phyloP scores from a whole-genome alignment of 202 grass and related monocot genomes.

The Bolboschoenoplectus hybrid region DNA sequence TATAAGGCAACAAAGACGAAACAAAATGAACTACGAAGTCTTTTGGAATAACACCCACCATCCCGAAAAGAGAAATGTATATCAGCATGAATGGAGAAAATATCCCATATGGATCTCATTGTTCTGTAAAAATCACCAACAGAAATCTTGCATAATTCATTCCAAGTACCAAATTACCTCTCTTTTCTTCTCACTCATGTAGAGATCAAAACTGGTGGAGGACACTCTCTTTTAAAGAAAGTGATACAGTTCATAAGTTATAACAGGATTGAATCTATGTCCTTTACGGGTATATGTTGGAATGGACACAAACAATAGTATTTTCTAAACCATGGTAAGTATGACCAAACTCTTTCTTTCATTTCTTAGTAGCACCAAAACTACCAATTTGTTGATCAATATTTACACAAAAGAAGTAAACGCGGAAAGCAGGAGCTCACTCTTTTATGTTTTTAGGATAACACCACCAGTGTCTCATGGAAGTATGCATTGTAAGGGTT shows the following conservation, averaged over 20 bases:
- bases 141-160: neutral
- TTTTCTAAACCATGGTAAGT: neutral
- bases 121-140: neutral
- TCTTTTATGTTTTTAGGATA: constrained; percentile 8
- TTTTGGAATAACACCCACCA: neutral
- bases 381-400: neutral
- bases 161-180: neutral
- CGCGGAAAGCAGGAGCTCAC: neutral
- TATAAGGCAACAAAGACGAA: neutral
- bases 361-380: neutral
- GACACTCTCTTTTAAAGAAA: neutral
- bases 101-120: neutral
- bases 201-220: neutral
- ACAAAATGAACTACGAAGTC: neutral
- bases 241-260: neutral
- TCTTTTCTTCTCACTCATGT: neutral
- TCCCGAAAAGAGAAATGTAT: too few species aligned
- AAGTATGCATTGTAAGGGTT: constrained; percentile 11
- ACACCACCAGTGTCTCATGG: neutral
- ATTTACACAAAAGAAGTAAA: neutral
- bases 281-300: neutral
- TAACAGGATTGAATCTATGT: neutral
- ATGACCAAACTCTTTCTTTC: neutral
- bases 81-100: neutral
- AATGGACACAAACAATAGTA: neutral